These are phyloP conservation scores for Metschnikowia sp. DNA, from an alignment of 805 yeast species.

Conservation along the genomic window DNA sequence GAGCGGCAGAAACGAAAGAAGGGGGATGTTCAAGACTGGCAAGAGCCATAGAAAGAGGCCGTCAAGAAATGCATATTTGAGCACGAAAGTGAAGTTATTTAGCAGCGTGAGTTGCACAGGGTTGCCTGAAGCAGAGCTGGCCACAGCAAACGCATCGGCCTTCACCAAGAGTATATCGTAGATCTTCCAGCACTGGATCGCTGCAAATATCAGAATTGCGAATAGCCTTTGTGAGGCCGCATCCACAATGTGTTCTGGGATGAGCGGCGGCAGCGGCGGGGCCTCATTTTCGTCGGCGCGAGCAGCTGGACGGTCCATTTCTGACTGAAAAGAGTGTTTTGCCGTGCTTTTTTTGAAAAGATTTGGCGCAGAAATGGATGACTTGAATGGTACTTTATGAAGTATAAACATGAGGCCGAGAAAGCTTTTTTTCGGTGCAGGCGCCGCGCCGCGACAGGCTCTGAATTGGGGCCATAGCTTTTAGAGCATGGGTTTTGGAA, in stretches of 20 bases:
- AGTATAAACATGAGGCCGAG: too few relatives aligned
- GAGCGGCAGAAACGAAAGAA: conserved; percentile 61
- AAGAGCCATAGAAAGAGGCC: conserved; percentile 65
- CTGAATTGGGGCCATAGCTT: too few relatives aligned
- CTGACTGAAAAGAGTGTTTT: not conserved
- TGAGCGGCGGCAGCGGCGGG: conserved; percentile 27
- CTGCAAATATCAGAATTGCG: conserved; percentile 58
- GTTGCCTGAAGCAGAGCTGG: not conserved
- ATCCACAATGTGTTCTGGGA: conserved; percentile 66
- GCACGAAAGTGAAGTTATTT: conserved; percentile 55
- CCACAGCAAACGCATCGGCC: conserved; percentile 27
- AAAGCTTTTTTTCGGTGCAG: too few relatives aligned
- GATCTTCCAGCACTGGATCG: conserved; percentile 83
- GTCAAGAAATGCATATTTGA: conserved; percentile 74
- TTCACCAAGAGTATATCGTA: conserved; percentile 66
- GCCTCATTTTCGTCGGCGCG: not conserved
- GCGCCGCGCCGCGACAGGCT: too few relatives aligned
- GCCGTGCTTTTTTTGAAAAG: too few relatives aligned
- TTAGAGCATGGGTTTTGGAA: too few relatives aligned
- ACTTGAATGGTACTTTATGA: too few relatives aligned
- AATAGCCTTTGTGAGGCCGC: conserved; percentile 73
- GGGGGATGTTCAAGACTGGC: conserved; percentile 74
- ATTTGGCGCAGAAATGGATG: too few relatives aligned
- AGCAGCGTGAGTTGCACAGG: conserved; percentile 27
- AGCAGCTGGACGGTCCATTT: not conserved